Evolutionary conservation across 2,329 filamentous ascomycete genomes (phyloP), one percentile per base, ranked within the genome.

Genomic region (Xylaria sp.): DNA sequence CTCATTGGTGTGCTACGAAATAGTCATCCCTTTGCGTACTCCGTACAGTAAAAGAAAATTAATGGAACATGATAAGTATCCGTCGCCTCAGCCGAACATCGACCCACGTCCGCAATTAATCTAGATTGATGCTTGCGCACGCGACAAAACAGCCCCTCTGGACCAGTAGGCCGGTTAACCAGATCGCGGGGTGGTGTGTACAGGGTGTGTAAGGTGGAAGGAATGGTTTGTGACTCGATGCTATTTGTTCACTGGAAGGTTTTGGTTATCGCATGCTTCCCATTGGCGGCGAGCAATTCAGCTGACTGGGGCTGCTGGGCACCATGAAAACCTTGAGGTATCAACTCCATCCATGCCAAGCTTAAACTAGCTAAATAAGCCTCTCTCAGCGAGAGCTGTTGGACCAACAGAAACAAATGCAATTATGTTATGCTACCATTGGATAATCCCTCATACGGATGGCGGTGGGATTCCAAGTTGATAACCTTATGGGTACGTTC

Each of bases 101-200:
- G 39, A 41, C 52, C 46, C 56, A 52, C 63, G 60, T 43, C 34
- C 25, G 30, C 50, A 20, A 32, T 30, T 50, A 50, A 60, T 48
- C 57, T 48, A 41, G 48, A 59, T 28, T 60, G 53, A 60, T 48
- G 53, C 59, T 18, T 39, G 39, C 48, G 55, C 60, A 63, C 60
- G 60, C 61, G 65, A 67, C 63, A 57, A 41, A 34, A 41, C 34
- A 59, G 55, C 65, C 61, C 65, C 65, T 55, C 65, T 39, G 20
- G 52, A 59, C 52, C 34, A 61, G 34, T n/a, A n/a, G 45, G 41
- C 30, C 45, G 39, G 53, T 58, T 32, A 62, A 41, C 34, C 59
- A 66, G 66, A 70, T 70, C 66, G 68, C 68, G 68, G 68, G 68
- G n/a, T n/a, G n/a, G n/a, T n/a, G n/a, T n/a, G n/a, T n/a, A n/a